phyloP scores from a whole-genome alignment of 176 grass and related monocot species.

The Leersia perrieri region DNA sequence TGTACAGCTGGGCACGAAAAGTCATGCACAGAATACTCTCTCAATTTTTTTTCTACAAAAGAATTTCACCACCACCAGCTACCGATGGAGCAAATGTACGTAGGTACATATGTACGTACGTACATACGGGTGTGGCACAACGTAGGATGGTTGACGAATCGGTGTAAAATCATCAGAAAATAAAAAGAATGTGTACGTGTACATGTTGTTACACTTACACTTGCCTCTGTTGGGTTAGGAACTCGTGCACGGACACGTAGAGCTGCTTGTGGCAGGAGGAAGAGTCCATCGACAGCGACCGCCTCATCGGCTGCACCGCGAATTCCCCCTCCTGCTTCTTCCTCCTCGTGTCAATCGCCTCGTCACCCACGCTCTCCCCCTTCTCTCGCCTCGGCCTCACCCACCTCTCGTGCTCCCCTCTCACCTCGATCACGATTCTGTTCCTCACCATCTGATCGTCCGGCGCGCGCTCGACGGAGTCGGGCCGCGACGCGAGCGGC shows the following conservation, averaged over 20 bases:
- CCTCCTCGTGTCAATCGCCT: constrained; percentile 62
- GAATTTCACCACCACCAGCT: not conserved
- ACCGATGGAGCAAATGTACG: not conserved
- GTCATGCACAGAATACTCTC: not conserved
- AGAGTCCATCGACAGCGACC: constrained; percentile 85
- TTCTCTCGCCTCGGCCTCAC: not conserved
- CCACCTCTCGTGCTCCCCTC: constrained; percentile 43
- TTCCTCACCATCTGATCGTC: not conserved
- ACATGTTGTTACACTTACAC: not conserved
- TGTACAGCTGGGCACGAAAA: constrained; percentile 4
- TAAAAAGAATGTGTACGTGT: not conserved
- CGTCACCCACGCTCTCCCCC: constrained; percentile 67
- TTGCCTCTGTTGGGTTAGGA: constrained; percentile 35
- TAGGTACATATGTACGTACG: no score
- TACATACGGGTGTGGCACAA: not conserved
- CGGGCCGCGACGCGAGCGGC: not conserved
- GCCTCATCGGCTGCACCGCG: constrained; percentile 59
- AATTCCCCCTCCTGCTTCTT: constrained; percentile 50
- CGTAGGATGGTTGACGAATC: not conserved
- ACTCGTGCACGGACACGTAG: constrained; percentile 59
- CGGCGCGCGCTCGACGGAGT: not conserved
- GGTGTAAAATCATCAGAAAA: not conserved
- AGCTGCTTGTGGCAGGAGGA: constrained; percentile 59
- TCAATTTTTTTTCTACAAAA: constrained; percentile 1
- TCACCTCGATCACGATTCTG: constrained; percentile 54